Evolutionary conservation across 805 yeast species (phyloP).

Genomic region (Candida piceae): DNA sequence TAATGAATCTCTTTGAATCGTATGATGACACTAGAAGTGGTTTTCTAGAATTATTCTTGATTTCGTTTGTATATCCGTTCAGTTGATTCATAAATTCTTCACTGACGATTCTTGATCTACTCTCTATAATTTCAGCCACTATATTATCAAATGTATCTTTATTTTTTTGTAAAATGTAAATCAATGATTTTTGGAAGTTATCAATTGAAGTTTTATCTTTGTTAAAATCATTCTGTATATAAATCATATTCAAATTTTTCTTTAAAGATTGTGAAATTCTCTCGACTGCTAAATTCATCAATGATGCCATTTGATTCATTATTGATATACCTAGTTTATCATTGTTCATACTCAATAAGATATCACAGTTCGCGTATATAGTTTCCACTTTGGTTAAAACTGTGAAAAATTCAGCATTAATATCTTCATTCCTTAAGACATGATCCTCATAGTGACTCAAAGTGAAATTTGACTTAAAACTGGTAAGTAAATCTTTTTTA

Average conservation of each 20-base stretch:
- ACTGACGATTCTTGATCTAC: constrained; percentile 57
- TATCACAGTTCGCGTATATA: constrained; percentile 64
- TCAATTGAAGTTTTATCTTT: constrained; percentile 17
- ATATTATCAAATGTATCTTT: constrained; percentile 53
- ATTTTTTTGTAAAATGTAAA: constrained; percentile 31
- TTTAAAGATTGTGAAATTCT: constrained; percentile 41
- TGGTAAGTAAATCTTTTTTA: constrained; percentile 47
- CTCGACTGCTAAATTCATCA: constrained; percentile 49
- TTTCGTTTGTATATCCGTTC: constrained; percentile 30
- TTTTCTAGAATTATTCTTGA: constrained; percentile 10
- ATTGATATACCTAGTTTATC: constrained; percentile 61
- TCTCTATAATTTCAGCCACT: constrained; percentile 56
- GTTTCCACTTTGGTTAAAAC: constrained; percentile 56
- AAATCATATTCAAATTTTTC: constrained; percentile 25
- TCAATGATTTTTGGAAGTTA: constrained; percentile 27
- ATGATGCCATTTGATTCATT: constrained; percentile 49
- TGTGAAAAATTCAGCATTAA: constrained; percentile 47
- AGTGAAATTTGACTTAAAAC: constrained; percentile 59
- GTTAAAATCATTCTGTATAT: constrained; percentile 15
- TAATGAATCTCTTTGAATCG: constrained; percentile 77
- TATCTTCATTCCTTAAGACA: constrained; percentile 42
- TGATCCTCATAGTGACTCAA: constrained; percentile 69
- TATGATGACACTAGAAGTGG: constrained; percentile 65
- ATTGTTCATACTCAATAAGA: constrained; percentile 65
- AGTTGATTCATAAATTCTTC: constrained; percentile 66